phyloP scores from a whole-genome alignment of 2,329 filamentous ascomycete genomes.

The Paramyrothecium sp. region DNA sequence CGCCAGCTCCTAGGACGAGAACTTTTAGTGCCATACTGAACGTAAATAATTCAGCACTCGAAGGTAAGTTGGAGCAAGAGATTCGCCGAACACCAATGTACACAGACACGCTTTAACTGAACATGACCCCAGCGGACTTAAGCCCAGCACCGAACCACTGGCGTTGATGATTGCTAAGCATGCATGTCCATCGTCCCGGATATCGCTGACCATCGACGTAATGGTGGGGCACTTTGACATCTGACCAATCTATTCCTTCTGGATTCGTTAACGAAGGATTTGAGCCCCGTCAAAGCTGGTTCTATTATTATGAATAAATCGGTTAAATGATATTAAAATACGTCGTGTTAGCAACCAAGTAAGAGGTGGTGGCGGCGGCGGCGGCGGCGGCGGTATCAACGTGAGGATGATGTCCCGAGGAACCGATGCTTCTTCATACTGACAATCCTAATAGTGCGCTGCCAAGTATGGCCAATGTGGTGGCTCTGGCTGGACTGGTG shows the following conservation, averaged over 20 bases:
- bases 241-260: too few relatives aligned
- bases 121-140: neutral
- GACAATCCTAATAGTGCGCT: too few relatives aligned
- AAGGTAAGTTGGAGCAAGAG: slow-evolving; percentile 16
- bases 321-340: too few relatives aligned
- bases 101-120: neutral
- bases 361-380: too few relatives aligned
- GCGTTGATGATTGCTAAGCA: neutral
- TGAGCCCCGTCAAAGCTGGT: too few relatives aligned
- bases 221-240: neutral
- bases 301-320: too few relatives aligned
- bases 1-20: slow-evolving; percentile 65
- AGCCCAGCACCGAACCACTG: neutral
- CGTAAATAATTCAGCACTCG: neutral
- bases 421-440: too few relatives aligned
- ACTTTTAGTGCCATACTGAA: slow-evolving; percentile 30
- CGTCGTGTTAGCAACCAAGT: too few relatives aligned
- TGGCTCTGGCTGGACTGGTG: slow-evolving; percentile 18
- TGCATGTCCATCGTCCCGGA: neutral
- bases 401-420: too few relatives aligned
- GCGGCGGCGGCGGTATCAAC: too few relatives aligned
- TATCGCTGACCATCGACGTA: neutral
- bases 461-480: slow-evolving; percentile 18
- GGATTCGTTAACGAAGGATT: too few relatives aligned
- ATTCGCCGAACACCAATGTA: too few relatives aligned